Evolutionary conservation across 1,284 basidiomycete species (phyloP).

Genomic region (Ustilago esculenta): DNA sequence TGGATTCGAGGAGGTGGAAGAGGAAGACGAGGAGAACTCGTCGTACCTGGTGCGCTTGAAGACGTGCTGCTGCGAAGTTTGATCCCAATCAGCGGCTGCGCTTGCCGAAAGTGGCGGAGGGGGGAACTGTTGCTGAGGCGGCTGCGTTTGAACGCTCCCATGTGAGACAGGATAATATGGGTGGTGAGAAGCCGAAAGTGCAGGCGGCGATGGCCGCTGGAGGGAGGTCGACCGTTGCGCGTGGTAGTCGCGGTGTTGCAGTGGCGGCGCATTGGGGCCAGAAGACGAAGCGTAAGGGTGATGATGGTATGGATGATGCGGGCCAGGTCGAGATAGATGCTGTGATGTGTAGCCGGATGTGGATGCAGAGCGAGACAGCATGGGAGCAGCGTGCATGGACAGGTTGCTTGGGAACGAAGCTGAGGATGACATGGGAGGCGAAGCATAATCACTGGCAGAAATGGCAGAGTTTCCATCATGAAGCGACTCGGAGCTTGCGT

Average conservation of each 20-base stretch:
- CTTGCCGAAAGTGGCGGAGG: constrained; percentile 27
- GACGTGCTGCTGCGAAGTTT: constrained; percentile 36
- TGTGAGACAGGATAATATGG: constrained; percentile 7
- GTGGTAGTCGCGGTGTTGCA: constrained; percentile 24
- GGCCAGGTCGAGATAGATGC: constrained; percentile 13
- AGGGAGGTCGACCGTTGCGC: constrained; percentile 6
- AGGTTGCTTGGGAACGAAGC: constrained; percentile 23
- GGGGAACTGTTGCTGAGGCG: constrained; percentile 19
- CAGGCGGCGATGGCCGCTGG: constrained; percentile 11
- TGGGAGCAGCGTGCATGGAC: constrained; percentile 24
- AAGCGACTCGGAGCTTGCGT: constrained; percentile 27
- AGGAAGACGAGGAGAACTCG: constrained; percentile 20
- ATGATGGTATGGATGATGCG: constrained; percentile 25
- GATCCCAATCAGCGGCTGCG: constrained; percentile 41
- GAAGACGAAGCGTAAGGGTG: constrained; percentile 21
- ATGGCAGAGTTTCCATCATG: constrained; percentile 9
- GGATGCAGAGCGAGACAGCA: constrained; percentile 38
- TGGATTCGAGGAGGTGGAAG: constrained; percentile 16
- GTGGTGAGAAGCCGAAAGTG: constrained; percentile 1
- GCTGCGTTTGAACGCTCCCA: background rate
- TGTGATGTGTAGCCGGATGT: constrained; percentile 21
- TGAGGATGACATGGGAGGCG: constrained; percentile 23
- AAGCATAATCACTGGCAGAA: constrained; percentile 17
- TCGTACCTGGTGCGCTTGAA: constrained; percentile 38
- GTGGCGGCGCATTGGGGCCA: constrained; percentile 5